Conservation (phyloP, 768 basidiomycete species). For the Postia placenta region DNA sequence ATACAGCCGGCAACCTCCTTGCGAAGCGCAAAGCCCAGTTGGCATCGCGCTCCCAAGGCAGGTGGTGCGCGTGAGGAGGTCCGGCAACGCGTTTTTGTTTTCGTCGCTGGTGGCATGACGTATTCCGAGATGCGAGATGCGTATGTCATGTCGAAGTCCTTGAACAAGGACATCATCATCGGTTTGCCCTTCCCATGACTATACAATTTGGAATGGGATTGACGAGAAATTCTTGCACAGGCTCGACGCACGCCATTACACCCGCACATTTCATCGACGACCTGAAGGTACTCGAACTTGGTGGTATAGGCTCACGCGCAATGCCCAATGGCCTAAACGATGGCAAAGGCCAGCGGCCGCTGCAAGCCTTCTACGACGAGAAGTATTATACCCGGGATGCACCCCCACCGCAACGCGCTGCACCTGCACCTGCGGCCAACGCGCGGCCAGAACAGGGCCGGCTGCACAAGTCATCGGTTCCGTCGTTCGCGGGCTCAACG, state of each 20-base stretch:
- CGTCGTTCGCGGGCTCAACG: conserved; percentile 48
- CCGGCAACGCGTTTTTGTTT: conserved; percentile 78
- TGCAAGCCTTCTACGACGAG: conserved; percentile 77
- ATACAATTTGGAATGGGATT: not conserved
- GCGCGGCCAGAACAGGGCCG: conserved; percentile 19
- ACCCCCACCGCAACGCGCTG: conserved; percentile 42
- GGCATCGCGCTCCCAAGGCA: conserved; percentile 73
- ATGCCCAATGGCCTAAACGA: conserved; percentile 65
- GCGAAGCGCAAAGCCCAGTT: conserved; percentile 83
- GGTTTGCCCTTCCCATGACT: conserved; percentile 40
- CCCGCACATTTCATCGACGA: conserved; percentile 84
- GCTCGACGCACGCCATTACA: conserved; percentile 83
- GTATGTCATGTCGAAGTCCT: conserved; percentile 66
- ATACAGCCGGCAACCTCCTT: conserved; percentile 44
- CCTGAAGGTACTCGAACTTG: conserved; percentile 78
- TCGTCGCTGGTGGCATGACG: conserved; percentile 92
- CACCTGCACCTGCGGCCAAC: conserved; percentile 30
- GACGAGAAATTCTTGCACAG: conserved; percentile 35
- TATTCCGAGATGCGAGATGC: conserved; percentile 91
- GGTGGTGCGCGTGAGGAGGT: conserved; percentile 42
- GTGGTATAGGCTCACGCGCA: conserved; percentile 76
- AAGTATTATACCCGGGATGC: conserved; percentile 66
- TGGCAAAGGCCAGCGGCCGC: conserved; percentile 40
- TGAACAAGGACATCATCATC: conserved; percentile 88
- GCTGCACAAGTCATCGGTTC: conserved; percentile 32